Evolutionary conservation across 2,329 filamentous ascomycete genomes (phyloP).

Genomic region (Conoideocrella luteorostrata): DNA sequence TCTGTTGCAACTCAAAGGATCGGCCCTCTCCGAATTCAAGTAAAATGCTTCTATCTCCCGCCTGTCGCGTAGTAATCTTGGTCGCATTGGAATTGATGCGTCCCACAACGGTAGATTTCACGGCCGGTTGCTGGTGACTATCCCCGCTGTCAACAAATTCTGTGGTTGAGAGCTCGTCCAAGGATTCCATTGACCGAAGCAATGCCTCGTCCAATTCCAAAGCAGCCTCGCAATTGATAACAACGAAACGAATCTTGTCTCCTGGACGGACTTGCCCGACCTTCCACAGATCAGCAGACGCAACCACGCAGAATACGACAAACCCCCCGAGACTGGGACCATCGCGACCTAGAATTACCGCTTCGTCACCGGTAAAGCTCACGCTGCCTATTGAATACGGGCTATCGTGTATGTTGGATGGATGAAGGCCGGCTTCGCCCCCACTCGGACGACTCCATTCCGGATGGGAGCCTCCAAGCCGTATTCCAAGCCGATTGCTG

Average conservation of each 20-base stretch:
- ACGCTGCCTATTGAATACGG: constrained; percentile 34
- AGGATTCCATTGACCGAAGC: constrained; percentile 15
- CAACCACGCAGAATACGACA: constrained; percentile 31
- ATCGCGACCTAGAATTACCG: constrained; percentile 32
- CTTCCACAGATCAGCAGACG: constrained; percentile 34
- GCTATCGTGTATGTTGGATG: constrained; percentile 35
- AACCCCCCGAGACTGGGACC: constrained; percentile 36
- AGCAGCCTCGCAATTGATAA: constrained; percentile 21
- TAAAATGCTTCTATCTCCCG: constrained; percentile 28
- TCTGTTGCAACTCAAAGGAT: constrained; percentile 25
- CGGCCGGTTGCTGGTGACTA: background rate
- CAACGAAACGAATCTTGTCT: constrained; percentile 27
- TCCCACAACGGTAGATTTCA: constrained; percentile 11
- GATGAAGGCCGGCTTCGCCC: constrained; percentile 32
- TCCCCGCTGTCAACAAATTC: background rate
- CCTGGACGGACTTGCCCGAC: constrained; percentile 34
- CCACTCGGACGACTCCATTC: constrained; percentile 31
- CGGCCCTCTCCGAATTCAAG: constrained; percentile 24
- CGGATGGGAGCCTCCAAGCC: constrained; percentile 29
- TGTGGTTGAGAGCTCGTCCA: constrained; percentile 8
- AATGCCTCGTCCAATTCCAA: constrained; percentile 18
- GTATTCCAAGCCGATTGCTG: constrained; percentile 32
- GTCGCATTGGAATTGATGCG: constrained; percentile 12
- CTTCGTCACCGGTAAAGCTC: constrained; percentile 36
- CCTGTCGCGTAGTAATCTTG: constrained; percentile 19